Percentiles rank a stretch among this genome's conserved stretches.
Evolutionary conservation across 441 rosid genomes (phyloP).

Genomic region (Erodium trifolium): DNA sequence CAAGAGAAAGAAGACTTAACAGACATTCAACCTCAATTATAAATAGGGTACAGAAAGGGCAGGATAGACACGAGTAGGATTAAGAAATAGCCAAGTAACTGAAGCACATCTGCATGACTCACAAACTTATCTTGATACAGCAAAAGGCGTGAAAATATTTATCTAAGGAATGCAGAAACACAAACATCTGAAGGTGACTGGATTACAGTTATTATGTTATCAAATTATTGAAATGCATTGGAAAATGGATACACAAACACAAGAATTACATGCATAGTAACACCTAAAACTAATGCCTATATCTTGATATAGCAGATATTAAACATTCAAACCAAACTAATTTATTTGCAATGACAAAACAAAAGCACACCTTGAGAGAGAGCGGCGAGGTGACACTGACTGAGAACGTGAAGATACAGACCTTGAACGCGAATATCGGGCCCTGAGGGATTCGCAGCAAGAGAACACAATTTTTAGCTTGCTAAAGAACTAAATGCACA

Average conservation of each 20-base stretch:
- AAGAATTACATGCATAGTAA: background rate
- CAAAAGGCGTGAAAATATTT: too few relatives aligned
- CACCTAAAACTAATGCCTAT: background rate
- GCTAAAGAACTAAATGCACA: background rate
- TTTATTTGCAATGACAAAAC: background rate
- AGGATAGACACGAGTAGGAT: too few relatives aligned
- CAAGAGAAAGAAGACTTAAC: background rate
- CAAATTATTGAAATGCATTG: background rate
- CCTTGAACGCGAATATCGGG: conserved; percentile 29
- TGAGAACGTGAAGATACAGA: conserved; percentile 41
- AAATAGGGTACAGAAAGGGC: too few relatives aligned
- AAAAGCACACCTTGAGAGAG: conserved; percentile 45
- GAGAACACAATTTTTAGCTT: background rate
- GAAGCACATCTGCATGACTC: background rate
- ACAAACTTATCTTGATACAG: too few relatives aligned
- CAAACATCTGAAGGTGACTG: background rate
- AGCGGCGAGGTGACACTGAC: conserved; percentile 38
- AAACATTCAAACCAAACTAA: background rate
- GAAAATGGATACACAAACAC: background rate
- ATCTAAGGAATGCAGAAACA: background rate
- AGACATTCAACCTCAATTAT: too few relatives aligned
- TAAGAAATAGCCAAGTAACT: too few relatives aligned
- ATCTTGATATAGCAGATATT: background rate
- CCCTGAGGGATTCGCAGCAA: conserved; percentile 49
- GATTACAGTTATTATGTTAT: background rate